A percentile compares a stretch with the other conserved stretches of the same genome.
These are phyloP conservation scores for Rhipidocladum racemiflorum DNA, from an alignment of 176 grass and related monocot genomes.

Conservation along the genomic window DNA sequence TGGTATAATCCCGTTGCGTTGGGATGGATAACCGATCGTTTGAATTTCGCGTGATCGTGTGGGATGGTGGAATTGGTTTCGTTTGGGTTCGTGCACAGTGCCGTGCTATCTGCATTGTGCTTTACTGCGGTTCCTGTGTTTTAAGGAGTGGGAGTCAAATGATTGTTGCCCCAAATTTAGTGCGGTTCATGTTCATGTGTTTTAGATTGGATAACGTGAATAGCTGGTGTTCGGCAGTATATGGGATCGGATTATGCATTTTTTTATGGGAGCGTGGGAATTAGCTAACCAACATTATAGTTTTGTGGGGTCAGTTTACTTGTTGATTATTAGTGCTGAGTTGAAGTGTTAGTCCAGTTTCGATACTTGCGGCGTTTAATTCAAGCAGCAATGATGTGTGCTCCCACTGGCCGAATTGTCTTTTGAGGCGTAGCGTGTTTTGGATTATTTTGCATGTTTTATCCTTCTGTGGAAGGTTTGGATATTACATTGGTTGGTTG, in stretches of 20 bases:
- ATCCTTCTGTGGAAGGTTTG: background rate
- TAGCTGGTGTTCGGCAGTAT: background rate
- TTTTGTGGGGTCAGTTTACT: background rate
- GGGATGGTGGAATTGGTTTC: background rate
- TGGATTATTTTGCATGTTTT: background rate
- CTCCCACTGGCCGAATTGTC: background rate
- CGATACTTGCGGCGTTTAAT: background rate
- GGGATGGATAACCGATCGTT: background rate
- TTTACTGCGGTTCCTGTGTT: constrained; percentile 7
- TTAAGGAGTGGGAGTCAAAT: background rate
- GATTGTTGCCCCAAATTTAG: background rate
- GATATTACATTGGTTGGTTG: background rate
- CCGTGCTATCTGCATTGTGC: constrained; percentile 16
- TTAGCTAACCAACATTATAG: background rate
- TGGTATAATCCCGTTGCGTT: background rate
- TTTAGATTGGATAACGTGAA: background rate
- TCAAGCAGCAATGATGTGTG: background rate
- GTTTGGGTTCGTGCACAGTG: background rate
- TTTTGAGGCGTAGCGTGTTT: background rate
- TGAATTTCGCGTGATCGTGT: constrained; percentile 2
- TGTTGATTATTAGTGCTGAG: background rate
- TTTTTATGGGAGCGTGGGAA: background rate
- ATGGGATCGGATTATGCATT: background rate
- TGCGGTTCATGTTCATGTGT: no score
- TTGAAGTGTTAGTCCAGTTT: background rate